Evolutionary conservation across 768 basidiomycete genomes (phyloP), one percentile per base, ranked within the genome.

Genomic region (Collybia sp.): DNA sequence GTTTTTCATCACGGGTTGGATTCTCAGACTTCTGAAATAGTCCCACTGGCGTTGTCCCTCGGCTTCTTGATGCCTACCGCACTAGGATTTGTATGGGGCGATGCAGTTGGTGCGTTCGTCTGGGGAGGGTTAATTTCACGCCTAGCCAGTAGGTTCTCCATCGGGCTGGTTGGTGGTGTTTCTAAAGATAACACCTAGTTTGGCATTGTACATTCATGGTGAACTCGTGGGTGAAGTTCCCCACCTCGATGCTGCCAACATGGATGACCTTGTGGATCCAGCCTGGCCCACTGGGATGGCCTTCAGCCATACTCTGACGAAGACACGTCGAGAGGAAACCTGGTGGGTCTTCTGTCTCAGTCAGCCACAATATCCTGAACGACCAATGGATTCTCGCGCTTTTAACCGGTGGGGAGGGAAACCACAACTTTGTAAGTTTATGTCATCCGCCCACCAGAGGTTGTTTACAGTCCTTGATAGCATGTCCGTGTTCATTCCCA

Each of bases 281-380:
- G 83, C 1, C 62, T 92, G 5, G 87, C 88, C 3, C 89, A 92
- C 50, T 89, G 83, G 83, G 76, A 87, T 12, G 89, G 89, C 8
- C 56, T 88, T 15, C 88, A 90, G 53, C 85, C 83, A 0, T 90
- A 88, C 57, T 82, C 85, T 2, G 85, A 88, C 53, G 88, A 90
- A 53, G 77, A 90, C 53, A 85, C 85, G 2, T 89, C 88, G 1
- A 66, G 80, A 55, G 83, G 86, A 11, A 89, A 82, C 57, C 58
- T 87, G 25, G 87, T 89, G 52, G 50, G 79, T 54, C 11, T 16
- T 8, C 17, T 17, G 10, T 39, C 6, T 38, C 30, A 19, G 15
- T 10, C 43, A 31, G 33, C 6, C n/a, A 43, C 3, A 15, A 40
- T 43, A n/a, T 8, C 25, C 36, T 45, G 17, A 12, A 15, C 30